phyloP scores from a whole-genome alignment of 441 rosid genomes.

The Pelargonium citronellum region DNA sequence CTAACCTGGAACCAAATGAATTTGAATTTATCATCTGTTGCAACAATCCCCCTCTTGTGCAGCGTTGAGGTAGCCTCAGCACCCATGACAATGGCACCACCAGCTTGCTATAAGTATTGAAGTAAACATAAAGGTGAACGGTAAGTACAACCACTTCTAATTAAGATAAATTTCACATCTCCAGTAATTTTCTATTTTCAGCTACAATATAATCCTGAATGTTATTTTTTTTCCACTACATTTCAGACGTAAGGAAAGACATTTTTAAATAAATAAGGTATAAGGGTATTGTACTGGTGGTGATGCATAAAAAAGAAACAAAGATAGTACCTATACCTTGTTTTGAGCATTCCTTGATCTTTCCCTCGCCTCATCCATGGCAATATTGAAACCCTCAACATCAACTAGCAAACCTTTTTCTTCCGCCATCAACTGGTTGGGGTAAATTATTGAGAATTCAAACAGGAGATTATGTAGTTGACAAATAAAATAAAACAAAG shows the following conservation, averaged over 20 bases:
- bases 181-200: neutral
- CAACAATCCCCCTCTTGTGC: slow-evolving; percentile 58
- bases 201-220: neutral
- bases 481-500: slow-evolving; percentile 8
- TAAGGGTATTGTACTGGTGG: neutral
- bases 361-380: slow-evolving; percentile 95
- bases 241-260: neutral
- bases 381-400: slow-evolving; percentile 64
- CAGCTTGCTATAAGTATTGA: slow-evolving; percentile 61
- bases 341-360: slow-evolving; percentile 86
- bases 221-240: neutral
- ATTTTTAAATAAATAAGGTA: neutral
- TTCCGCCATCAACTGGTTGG: slow-evolving; percentile 83
- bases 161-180: neutral
- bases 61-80: slow-evolving; percentile 86
- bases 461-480: slow-evolving; percentile 4
- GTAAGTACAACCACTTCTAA: neutral
- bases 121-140: slow-evolving; percentile 16
- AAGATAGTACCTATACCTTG: slow-evolving; percentile 42
- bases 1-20: slow-evolving; percentile 76
- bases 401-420: slow-evolving; percentile 84
- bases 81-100: slow-evolving; percentile 83
- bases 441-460: slow-evolving; percentile 18
- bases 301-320: neutral
- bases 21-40: slow-evolving; percentile 81